phyloP scores from a whole-genome alignment of 495 filamentous ascomycete species.

The Saxophila tyrrhenica region DNA sequence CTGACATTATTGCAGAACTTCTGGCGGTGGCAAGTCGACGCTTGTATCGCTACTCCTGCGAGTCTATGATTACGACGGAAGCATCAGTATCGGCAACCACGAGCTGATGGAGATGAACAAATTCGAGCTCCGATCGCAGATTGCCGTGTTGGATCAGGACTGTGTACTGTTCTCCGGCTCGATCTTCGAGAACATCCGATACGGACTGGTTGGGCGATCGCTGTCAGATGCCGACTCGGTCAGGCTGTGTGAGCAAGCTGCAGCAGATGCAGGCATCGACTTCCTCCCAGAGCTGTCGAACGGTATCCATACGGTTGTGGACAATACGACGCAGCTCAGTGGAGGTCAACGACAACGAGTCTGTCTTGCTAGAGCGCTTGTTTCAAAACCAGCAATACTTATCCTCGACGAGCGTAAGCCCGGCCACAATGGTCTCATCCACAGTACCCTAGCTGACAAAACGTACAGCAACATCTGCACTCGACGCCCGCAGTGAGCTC shows the following conservation, averaged over 20 bases:
- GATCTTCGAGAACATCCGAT: constrained; percentile 89
- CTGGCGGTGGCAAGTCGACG: constrained; percentile 90
- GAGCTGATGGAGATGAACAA: constrained; percentile 80
- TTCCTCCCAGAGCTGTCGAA: constrained; percentile 94
- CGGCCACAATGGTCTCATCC: background rate
- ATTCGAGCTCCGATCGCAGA: constrained; percentile 77
- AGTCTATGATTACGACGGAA: constrained; percentile 73
- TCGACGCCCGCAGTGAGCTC: constrained; percentile 92
- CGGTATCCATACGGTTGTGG: constrained; percentile 84
- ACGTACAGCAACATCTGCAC: constrained; percentile 38
- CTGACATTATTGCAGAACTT: constrained; percentile 49
- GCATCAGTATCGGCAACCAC: constrained; percentile 66
- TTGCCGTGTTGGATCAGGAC: constrained; percentile 89
- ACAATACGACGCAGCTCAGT: constrained; percentile 82
- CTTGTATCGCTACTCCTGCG: constrained; percentile 77
- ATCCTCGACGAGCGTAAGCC: constrained; percentile 65
- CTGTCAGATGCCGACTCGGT: constrained; percentile 49
- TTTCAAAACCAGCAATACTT: constrained; percentile 89
- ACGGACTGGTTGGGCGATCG: constrained; percentile 39
- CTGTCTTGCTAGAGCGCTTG: constrained; percentile 83
- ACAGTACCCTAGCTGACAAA: background rate
- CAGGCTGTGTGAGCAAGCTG: constrained; percentile 62
- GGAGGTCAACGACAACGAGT: constrained; percentile 97
- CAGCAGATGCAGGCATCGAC: constrained; percentile 81
- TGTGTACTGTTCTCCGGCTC: constrained; percentile 94